A percentile compares a stretch with the other conserved stretches of the same genome.
Conservation (phyloP, 2,329 filamentous ascomycete species). For the Trichoderma endophyticum region DNA sequence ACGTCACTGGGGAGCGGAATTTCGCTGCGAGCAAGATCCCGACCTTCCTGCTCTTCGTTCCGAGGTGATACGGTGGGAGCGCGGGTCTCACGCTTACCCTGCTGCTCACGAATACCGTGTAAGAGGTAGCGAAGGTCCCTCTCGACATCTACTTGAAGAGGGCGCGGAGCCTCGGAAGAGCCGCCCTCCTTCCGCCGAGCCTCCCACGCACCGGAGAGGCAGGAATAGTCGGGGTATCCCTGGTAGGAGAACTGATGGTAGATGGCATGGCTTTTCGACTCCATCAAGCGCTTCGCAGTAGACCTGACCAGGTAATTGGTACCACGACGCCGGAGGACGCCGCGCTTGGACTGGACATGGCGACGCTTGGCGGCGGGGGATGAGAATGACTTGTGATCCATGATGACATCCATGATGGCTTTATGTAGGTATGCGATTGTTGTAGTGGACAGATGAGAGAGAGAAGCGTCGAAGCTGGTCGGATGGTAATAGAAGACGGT, state of each 20-base stretch:
- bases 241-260: constrained; percentile 15
- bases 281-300: constrained; percentile 20
- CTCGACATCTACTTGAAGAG: constrained; percentile 14
- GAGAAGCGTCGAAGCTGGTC: background rate
- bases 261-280: constrained; percentile 9
- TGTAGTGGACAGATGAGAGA: background rate
- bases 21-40: constrained; percentile 35
- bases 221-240: background rate
- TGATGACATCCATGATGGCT: constrained; percentile 6
- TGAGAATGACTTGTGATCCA: constrained; percentile 12
- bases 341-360: constrained; percentile 18
- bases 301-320: constrained; percentile 33
- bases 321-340: constrained; percentile 21
- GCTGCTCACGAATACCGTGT: background rate
- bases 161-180: background rate
- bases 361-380: constrained; percentile 8
- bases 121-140: constrained; percentile 10
- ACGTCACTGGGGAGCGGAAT: constrained; percentile 39
- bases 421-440: constrained; percentile 4
- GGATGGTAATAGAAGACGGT: background rate
- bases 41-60: constrained; percentile 31
- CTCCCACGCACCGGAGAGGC: background rate
- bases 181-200: background rate
- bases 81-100: background rate
- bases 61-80: background rate